Evolutionary conservation across 2,329 filamentous ascomycete species (phyloP).

Genomic region (Pseudogymnoascus sp.): DNA sequence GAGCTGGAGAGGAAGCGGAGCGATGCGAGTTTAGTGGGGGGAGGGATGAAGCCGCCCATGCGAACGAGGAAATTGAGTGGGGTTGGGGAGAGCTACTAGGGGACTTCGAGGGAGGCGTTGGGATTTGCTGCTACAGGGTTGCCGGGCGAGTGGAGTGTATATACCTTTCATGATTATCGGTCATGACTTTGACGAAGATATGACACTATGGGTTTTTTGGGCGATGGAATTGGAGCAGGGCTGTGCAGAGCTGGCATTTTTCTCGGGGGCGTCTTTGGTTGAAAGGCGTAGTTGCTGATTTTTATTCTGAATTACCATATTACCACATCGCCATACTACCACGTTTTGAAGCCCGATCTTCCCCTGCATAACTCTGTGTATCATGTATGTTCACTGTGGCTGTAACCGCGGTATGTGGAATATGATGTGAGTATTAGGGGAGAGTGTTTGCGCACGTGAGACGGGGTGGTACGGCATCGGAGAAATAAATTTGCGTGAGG

Average conservation of each 20-base stretch:
- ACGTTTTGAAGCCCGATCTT: background rate
- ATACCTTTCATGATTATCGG: conserved; percentile 4
- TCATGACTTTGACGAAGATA: conserved; percentile 8
- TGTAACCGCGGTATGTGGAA: background rate
- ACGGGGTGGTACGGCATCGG: background rate
- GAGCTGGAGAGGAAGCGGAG: conserved; percentile 16
- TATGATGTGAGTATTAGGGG: background rate
- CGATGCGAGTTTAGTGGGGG: conserved; percentile 11
- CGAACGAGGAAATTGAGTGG: conserved; percentile 41
- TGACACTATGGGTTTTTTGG: conserved; percentile 5
- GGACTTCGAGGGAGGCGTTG: background rate
- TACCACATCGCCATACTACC: background rate
- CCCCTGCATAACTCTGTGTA: background rate
- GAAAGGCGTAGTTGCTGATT: background rate
- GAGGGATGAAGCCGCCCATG: conserved; percentile 22
- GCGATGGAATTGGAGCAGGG: conserved; percentile 3
- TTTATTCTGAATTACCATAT: background rate
- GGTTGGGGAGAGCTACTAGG: conserved; percentile 49
- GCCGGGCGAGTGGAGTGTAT: background rate
- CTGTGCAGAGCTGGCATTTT: background rate
- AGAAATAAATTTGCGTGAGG: background rate
- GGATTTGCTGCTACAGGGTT: conserved; percentile 3
- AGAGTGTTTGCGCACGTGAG: background rate
- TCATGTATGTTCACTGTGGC: background rate
- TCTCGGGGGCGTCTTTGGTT: background rate